phyloP scores from a whole-genome alignment of 169 alveolate species.

The Plasmodium malariae region DNA sequence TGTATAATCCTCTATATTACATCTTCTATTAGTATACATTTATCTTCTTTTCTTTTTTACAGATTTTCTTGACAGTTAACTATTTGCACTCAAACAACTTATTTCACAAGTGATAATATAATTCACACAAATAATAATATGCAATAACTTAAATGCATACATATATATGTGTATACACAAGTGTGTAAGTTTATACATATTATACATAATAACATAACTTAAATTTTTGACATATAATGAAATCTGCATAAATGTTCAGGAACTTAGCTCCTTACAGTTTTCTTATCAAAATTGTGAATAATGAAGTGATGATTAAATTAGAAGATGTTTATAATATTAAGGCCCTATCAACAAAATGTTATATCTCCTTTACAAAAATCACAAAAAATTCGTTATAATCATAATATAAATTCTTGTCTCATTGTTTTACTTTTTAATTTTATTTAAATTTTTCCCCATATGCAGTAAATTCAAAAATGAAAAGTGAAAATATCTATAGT shows the following conservation, averaged over 20 bases:
- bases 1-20: neutral
- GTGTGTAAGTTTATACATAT: neutral
- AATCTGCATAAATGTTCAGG: neutral
- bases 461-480: constrained; percentile 25
- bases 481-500: constrained; percentile 41
- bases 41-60: neutral
- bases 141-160: neutral
- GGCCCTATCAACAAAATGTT: constrained; percentile 21
- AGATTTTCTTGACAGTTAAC: constrained; percentile 40
- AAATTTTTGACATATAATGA: neutral
- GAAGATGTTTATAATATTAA: constrained; percentile 40
- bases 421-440: neutral
- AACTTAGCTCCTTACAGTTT: constrained; percentile 47
- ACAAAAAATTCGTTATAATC: neutral
- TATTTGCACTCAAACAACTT: constrained; percentile 68
- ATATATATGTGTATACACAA: neutral
- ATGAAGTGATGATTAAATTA: constrained; percentile 61
- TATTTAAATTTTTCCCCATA: constrained; percentile 8
- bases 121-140: no score
- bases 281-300: constrained; percentile 39
- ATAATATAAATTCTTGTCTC: constrained; percentile 3
- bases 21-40: neutral
- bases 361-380: neutral
- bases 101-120: constrained; percentile 38
- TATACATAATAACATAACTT: neutral